Percentiles rank a stretch among this genome's conserved stretches.
phyloP scores from a whole-genome alignment of 257 asterid species.

The Solanum commersonii region DNA sequence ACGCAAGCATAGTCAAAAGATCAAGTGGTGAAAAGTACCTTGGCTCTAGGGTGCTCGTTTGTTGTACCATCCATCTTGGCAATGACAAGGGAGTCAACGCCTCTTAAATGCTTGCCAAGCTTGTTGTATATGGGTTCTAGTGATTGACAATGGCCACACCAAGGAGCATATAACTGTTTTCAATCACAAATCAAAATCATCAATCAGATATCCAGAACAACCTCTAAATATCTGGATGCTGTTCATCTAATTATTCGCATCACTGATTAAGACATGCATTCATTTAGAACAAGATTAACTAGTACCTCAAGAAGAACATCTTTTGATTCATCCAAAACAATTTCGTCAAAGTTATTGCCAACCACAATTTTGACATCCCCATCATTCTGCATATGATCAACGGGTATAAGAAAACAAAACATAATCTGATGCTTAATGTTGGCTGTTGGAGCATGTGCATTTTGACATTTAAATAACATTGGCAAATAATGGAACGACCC shows the following conservation, averaged over 20 bases:
- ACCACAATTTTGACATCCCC: constrained; percentile 89
- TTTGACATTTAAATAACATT: no score
- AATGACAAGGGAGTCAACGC: constrained; percentile 63
- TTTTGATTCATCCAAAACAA: constrained; percentile 87
- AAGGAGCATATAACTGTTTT: constrained; percentile 78
- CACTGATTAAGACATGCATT: neutral
- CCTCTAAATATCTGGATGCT: neutral
- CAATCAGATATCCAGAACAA: neutral
- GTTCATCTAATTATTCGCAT: neutral
- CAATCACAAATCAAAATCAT: neutral
- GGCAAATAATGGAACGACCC: neutral
- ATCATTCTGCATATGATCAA: constrained; percentile 47
- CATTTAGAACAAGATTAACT: neutral
- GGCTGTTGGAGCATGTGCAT: neutral
- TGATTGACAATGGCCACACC: constrained; percentile 94
- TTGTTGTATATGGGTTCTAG: constrained; percentile 83
- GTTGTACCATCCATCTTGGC: constrained; percentile 98
- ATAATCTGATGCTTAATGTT: neutral
- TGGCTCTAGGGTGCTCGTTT: constrained; percentile 96
- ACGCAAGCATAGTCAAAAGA: neutral
- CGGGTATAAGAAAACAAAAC: neutral
- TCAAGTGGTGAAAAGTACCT: constrained; percentile 32
- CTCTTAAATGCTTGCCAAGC: constrained; percentile 71
- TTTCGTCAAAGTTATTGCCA: constrained; percentile 85
- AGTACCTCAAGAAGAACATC: constrained; percentile 98